Percentiles rank a stretch among this genome's conserved stretches.
These are phyloP conservation scores for Imleria badia DNA, from an alignment of 768 basidiomycete genomes.

Conservation along the genomic window DNA sequence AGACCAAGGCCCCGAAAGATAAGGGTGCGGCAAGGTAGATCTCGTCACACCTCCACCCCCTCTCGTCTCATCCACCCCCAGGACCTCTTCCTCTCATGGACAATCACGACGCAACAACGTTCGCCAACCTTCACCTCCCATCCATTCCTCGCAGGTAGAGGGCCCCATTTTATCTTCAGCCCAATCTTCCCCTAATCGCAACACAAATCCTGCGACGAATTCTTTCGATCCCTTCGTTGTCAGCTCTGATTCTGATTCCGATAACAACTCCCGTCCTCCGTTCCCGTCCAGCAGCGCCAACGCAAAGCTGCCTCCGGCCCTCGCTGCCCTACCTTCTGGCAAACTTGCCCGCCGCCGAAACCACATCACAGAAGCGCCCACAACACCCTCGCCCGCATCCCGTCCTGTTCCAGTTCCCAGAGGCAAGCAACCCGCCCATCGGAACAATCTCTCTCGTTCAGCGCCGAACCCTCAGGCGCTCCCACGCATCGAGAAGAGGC, in stretches of 20 bases:
- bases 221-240: slow-evolving; percentile 51
- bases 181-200: slow-evolving; percentile 27
- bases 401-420: slow-evolving; percentile 54
- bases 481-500: slow-evolving; percentile 32
- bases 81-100: slow-evolving; percentile 46
- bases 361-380: slow-evolving; percentile 29
- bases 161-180: slow-evolving; percentile 31
- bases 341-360: slow-evolving; percentile 62
- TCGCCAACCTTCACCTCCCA: slow-evolving; percentile 65
- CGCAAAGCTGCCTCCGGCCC: slow-evolving; percentile 37
- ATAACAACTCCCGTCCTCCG: slow-evolving; percentile 35
- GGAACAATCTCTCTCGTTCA: slow-evolving; percentile 46
- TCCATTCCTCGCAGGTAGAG: slow-evolving; percentile 69
- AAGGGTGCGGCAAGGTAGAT: slow-evolving; percentile 44
- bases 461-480: slow-evolving; percentile 46
- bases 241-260: slow-evolving; percentile 44
- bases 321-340: slow-evolving; percentile 49
- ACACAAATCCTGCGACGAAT: slow-evolving; percentile 36
- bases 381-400: slow-evolving; percentile 38
- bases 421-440: slow-evolving; percentile 11
- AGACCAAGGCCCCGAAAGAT: slow-evolving; percentile 42
- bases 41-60: background rate
- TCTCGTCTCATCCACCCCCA: slow-evolving; percentile 21
- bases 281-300: slow-evolving; percentile 21
- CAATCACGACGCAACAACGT: slow-evolving; percentile 48